phyloP scores from a whole-genome alignment of 2,329 filamentous ascomycete genomes.

The Xylaria arbuscula region DNA sequence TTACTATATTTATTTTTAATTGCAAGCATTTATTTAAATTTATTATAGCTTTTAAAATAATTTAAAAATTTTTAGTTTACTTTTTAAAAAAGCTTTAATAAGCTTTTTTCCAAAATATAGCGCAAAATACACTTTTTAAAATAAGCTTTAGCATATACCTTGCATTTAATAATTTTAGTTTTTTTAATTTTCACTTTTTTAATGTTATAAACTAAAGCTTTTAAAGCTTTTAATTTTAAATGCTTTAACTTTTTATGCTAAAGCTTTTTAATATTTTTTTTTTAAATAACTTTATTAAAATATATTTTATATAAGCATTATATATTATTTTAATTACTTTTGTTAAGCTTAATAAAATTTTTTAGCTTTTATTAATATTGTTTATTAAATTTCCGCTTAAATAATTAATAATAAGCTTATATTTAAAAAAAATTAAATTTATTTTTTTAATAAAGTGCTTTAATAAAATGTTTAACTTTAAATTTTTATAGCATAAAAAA shows the following conservation, averaged over 20 bases:
- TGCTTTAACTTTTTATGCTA: not conserved
- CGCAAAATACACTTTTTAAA: not conserved
- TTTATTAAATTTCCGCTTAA: not conserved
- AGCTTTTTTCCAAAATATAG: not conserved
- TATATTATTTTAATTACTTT: not conserved
- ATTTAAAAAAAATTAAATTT: slow-evolving; percentile 15
- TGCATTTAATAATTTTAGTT: not conserved
- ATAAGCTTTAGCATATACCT: not conserved
- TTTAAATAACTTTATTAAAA: not conserved
- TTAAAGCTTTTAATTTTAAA: not conserved
- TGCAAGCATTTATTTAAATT: not conserved
- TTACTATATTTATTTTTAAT: slow-evolving; percentile 10
- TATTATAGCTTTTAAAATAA: slow-evolving; percentile 7
- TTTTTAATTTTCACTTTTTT: slow-evolving; percentile 5
- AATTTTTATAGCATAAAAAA: not conserved
- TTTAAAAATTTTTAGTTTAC: not conserved
- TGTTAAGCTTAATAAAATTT: not conserved
- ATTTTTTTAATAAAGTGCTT: not conserved
- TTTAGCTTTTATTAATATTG: not conserved
- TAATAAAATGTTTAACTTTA: not conserved
- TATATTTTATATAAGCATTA: not conserved
- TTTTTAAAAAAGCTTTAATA: slow-evolving; percentile 4
- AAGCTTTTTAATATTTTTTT: not conserved
- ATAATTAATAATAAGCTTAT: slow-evolving; percentile 9
- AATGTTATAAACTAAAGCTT: not conserved